Evolutionary conservation across 306 rosid species (phyloP).

Genomic region (Fagus crenata): DNA sequence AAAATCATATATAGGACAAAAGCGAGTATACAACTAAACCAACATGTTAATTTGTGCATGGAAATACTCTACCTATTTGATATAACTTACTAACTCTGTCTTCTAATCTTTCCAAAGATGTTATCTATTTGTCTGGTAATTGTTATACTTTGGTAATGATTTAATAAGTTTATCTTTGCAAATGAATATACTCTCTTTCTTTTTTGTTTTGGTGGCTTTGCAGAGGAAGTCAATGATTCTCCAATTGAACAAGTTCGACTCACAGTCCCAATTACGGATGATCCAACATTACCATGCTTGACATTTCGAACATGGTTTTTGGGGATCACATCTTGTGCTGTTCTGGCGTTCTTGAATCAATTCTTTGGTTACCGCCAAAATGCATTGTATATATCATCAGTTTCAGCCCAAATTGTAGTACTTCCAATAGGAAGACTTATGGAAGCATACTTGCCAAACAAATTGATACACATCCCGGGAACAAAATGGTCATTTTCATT

Average conservation of each 20-base stretch:
- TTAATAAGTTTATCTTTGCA: not conserved
- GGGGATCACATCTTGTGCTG: conserved; percentile 53
- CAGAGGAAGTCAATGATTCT: conserved; percentile 47
- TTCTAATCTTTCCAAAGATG: not conserved
- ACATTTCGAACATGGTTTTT: conserved; percentile 87
- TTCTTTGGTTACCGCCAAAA: conserved; percentile 67
- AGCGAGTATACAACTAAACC: too few relatives aligned
- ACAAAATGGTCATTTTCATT: conserved; percentile 57
- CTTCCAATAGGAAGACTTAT: conserved; percentile 75
- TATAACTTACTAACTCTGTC: not conserved
- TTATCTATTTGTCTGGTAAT: not conserved
- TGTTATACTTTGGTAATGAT: not conserved
- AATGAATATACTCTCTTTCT: not conserved
- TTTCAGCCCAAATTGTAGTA: conserved; percentile 65
- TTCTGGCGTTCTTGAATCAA: conserved; percentile 69
- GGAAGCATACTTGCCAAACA: conserved; percentile 66
- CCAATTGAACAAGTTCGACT: conserved; percentile 86
- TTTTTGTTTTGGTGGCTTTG: not conserved
- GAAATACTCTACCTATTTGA: too few relatives aligned
- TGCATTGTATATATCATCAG: conserved; percentile 46
- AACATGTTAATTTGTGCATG: too few relatives aligned
- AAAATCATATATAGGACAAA: too few relatives aligned
- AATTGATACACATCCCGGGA: conserved; percentile 30
- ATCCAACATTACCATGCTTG: conserved; percentile 57
- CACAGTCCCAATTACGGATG: conserved; percentile 66